phyloP scores from a whole-genome alignment of 2,329 filamentous ascomycete species.

The Verticillium zaregamsianum region DNA sequence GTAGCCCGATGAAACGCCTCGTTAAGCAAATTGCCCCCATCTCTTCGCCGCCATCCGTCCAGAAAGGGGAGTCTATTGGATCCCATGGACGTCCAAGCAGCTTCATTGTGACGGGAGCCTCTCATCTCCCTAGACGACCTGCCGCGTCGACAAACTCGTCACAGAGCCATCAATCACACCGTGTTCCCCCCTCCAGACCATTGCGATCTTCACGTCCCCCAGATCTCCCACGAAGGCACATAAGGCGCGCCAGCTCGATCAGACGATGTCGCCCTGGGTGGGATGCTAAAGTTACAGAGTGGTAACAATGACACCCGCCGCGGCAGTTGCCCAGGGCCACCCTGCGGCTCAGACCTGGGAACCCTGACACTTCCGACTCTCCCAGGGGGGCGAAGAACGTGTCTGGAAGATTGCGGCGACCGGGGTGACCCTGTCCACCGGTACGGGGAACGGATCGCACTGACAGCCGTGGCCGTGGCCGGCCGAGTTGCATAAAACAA shows the following conservation, averaged over 20 bases:
- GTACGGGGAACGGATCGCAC: conserved; percentile 1
- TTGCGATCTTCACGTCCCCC: not conserved
- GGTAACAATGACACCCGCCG: conserved; percentile 2
- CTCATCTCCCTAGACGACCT: not conserved
- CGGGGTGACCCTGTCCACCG: conserved; percentile 8
- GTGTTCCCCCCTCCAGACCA: not conserved
- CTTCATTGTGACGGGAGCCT: not conserved
- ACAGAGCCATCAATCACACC: not conserved
- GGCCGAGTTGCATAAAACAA: not conserved
- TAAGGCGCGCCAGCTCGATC: not conserved
- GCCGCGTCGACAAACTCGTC: not conserved
- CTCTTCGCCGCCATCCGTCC: not conserved
- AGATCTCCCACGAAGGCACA: not conserved
- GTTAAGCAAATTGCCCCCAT: not conserved
- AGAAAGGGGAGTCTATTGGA: not conserved
- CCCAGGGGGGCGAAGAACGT: not conserved
- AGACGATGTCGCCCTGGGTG: not conserved
- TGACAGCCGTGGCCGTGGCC: not conserved
- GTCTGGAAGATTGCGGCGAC: conserved; percentile 12
- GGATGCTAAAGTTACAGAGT: conserved; percentile 9
- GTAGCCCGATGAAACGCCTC: not conserved
- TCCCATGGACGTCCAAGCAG: not conserved
- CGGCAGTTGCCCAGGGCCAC: conserved; percentile 5
- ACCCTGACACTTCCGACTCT: conserved; percentile 5
- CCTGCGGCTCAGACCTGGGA: not conserved